Percentiles rank a stretch among this genome's conserved stretches.
phyloP scores from a whole-genome alignment of 345 rosid genomes.

The Cardamine chenopodiifolia region DNA sequence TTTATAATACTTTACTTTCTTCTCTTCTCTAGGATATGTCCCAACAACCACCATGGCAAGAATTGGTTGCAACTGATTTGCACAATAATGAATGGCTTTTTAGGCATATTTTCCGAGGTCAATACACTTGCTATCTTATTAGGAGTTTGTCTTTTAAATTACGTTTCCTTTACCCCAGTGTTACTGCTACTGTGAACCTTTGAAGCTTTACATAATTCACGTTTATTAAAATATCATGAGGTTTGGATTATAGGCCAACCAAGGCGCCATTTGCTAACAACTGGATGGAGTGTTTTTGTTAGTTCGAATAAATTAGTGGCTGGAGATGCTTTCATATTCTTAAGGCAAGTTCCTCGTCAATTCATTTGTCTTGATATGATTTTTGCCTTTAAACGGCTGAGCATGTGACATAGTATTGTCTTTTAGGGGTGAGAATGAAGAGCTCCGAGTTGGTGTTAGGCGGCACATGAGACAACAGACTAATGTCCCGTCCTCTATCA shows the following conservation, averaged over 20 bases:
- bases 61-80: constrained; percentile 89
- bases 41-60: constrained; percentile 99
- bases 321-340: constrained; percentile 98
- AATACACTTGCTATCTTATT: constrained; percentile 24
- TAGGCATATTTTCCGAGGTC: constrained; percentile 97
- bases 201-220: constrained; percentile 5
- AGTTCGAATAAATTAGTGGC: constrained; percentile 96
- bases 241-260: constrained; percentile 81
- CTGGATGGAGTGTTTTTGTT: constrained; percentile 99
- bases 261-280: constrained; percentile 96
- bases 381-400: constrained; percentile 1
- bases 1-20: constrained; percentile 22
- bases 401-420: constrained; percentile 20
- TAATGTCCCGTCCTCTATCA: constrained; percentile 91
- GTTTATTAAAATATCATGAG: background rate
- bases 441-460: constrained; percentile 96
- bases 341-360: constrained; percentile 63
- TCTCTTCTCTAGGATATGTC: constrained; percentile 79
- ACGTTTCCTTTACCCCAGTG: constrained; percentile 5
- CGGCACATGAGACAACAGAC: constrained; percentile 89
- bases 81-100: constrained; percentile 95
- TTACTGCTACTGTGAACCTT: background rate
- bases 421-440: constrained; percentile 88
- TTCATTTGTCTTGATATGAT: background rate
- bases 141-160: constrained; percentile 32